These are phyloP conservation scores for Phytophthora aleatoria DNA, from an alignment of 352 stramenopile genomes.

Conservation along the genomic window DNA sequence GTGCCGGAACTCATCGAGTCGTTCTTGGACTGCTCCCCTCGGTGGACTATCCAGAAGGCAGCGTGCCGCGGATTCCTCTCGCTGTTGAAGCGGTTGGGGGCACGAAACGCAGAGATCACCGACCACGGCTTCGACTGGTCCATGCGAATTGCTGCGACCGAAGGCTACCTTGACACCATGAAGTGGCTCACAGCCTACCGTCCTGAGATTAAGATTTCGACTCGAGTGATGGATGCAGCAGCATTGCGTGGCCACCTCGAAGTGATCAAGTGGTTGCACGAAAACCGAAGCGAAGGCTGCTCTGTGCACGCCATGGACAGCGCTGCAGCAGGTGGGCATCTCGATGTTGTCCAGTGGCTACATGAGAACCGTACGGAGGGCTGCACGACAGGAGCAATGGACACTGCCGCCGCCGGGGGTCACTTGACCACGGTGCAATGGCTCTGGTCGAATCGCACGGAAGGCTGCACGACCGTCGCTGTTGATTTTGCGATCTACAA, in stretches of 20 bases:
- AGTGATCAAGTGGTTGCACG: slow-evolving; percentile 64
- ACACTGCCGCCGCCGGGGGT: slow-evolving; percentile 57
- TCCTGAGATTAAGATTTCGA: slow-evolving; percentile 38
- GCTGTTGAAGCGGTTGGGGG: slow-evolving; percentile 49
- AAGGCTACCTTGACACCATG: slow-evolving; percentile 42
- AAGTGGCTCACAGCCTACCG: slow-evolving; percentile 47
- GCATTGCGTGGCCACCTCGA: slow-evolving; percentile 60
- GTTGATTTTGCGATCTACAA: slow-evolving; percentile 76
- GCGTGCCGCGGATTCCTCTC: slow-evolving; percentile 53
- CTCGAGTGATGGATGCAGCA: slow-evolving; percentile 68
- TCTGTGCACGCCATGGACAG: slow-evolving; percentile 64
- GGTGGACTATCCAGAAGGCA: slow-evolving; percentile 62
- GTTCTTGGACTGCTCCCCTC: slow-evolving; percentile 57
- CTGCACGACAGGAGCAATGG: slow-evolving; percentile 66
- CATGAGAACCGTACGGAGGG: slow-evolving; percentile 59
- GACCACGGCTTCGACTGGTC: slow-evolving; percentile 64
- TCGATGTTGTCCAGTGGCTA: slow-evolving; percentile 62
- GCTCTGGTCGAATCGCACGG: slow-evolving; percentile 54
- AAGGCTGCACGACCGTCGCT: slow-evolving; percentile 71
- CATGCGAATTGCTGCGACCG: slow-evolving; percentile 49
- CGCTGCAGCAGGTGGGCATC: slow-evolving; percentile 55
- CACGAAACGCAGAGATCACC: slow-evolving; percentile 41
- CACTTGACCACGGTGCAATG: slow-evolving; percentile 60
- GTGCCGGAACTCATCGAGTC: slow-evolving; percentile 48
- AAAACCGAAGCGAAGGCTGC: slow-evolving; percentile 60